Percentiles rank a stretch among this genome's conserved stretches.
These are phyloP conservation scores for Leccinum sublutescens DNA, from an alignment of 768 basidiomycete species.

Conservation along the genomic window DNA sequence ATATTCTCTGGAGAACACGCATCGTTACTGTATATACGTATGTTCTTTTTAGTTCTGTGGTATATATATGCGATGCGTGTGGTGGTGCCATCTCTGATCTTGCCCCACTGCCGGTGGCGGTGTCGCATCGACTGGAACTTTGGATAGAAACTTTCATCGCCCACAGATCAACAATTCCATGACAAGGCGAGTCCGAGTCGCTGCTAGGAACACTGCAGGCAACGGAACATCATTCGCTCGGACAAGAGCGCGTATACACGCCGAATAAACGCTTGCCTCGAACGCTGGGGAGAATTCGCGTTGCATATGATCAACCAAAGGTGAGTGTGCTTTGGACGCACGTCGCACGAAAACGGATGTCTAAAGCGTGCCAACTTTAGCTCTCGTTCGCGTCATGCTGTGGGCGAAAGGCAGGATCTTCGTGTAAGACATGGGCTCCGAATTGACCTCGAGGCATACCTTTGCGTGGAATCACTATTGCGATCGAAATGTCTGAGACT, in stretches of 20 bases:
- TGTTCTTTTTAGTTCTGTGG: not conserved
- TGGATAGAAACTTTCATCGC: no score
- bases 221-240: not conserved
- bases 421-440: not conserved
- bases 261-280: no score
- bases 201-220: not conserved
- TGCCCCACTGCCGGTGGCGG: no score
- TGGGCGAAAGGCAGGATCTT: not conserved
- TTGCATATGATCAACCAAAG: no score
- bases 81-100: no score
- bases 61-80: no score
- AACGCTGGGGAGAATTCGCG: no score
- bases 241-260: not conserved
- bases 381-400: not conserved
- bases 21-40: not conserved
- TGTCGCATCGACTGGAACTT: no score
- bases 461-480: not conserved
- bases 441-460: not conserved
- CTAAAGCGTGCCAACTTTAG: not conserved
- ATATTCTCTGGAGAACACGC: not conserved
- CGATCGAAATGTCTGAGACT: no score
- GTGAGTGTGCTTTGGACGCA: no score
- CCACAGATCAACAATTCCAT: no score
- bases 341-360: not conserved
- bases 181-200: no score